These are phyloP conservation scores for Mucor lusitanicus DNA, from an alignment of 371 early-diverging fungal species.

Conservation along the genomic window DNA sequence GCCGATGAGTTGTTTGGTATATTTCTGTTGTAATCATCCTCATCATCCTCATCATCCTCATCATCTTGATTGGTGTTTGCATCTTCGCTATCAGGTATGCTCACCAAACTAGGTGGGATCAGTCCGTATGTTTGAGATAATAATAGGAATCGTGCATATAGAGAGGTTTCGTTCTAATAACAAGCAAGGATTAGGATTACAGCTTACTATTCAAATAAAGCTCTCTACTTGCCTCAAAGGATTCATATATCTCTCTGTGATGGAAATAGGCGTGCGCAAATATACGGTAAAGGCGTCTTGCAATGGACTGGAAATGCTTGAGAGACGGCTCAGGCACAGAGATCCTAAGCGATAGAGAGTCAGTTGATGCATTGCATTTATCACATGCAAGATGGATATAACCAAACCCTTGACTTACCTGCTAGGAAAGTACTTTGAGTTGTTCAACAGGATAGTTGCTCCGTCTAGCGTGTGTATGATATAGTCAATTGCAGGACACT, in stretches of 20 bases:
- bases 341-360: constrained; percentile 43
- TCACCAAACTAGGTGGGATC: constrained; percentile 64
- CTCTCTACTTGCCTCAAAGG: constrained; percentile 69
- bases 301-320: constrained; percentile 86
- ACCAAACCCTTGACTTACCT: constrained; percentile 32
- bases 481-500: constrained; percentile 95
- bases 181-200: not conserved
- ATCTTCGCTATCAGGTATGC: constrained; percentile 56
- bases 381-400: not conserved
- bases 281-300: constrained; percentile 90
- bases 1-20: constrained; percentile 16
- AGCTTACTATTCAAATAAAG: not conserved
- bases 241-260: constrained; percentile 86
- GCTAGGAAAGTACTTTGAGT: constrained; percentile 77
- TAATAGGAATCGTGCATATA: constrained; percentile 80
- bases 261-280: constrained; percentile 95
- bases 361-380: no score
- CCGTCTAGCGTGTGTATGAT: constrained; percentile 91
- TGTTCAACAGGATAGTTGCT: constrained; percentile 80
- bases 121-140: constrained; percentile 68
- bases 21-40: constrained; percentile 16
- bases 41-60: not conserved
- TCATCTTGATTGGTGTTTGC: constrained; percentile 11
- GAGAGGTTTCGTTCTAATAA: constrained; percentile 65
- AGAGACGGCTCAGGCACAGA: constrained; percentile 72